Evolutionary conservation across 2,329 filamentous ascomycete species (phyloP), one percentile per base, ranked within the genome.

Genomic region (Blastomyces gilchristii): DNA sequence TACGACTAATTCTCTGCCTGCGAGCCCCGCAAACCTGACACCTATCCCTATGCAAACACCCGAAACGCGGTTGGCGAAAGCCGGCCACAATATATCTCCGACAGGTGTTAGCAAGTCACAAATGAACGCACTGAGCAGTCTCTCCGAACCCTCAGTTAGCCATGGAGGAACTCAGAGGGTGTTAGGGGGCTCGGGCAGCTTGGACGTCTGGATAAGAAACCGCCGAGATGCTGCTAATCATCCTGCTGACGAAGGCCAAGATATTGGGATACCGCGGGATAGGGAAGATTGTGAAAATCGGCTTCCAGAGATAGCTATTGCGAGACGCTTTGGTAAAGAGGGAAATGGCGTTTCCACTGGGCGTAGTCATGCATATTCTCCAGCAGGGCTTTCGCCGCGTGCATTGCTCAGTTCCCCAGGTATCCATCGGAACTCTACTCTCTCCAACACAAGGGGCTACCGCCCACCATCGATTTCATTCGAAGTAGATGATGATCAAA

Each of bases 321-420:
- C 52, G 14, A 16, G 53, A 14, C 41, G 41, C 6, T 58, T 62
- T 58, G 61, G 50, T 31, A 43, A 54, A 18, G 14, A 65, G 53
- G 60, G 8, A 53, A 28, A 11, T 49, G 8, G 39, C 41, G 22
- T 14, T 50, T 12, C 39, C 31, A 43, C 31, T n/a, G 45, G 52
- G n/a, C 45, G 2, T 16, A 31, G 7, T 3, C 57, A 31, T 47
- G 41, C 25, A 9, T 2, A 16, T 12, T 59, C 14, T 59, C 14
- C 41, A 18, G 25, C 3, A 12, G 43, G 25, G 43, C 12, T 31
- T 7, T 25, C 57, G 22, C 14, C 39, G 14, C 11, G 25, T 18
- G 22, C 39, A 45, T 28, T 31, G 18, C 34, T n/a, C 18, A 34
- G 31, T 45, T 22, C 25, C 25, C 28, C 14, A 25, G 14, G 1